phyloP scores from a whole-genome alignment of 805 yeast genomes.

The Candida nemodendra region DNA sequence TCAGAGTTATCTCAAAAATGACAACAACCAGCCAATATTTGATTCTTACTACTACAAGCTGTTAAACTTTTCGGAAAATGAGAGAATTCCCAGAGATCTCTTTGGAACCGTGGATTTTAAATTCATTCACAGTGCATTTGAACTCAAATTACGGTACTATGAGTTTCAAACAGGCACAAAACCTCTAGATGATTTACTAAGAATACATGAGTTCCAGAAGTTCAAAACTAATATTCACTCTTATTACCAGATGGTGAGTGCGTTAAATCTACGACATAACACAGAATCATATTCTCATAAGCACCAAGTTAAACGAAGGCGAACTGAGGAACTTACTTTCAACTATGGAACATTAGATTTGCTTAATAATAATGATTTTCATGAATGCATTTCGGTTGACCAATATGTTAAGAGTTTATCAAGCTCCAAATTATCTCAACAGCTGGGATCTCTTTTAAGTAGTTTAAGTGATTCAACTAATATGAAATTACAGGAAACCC shows the following conservation, averaged over 20 bases:
- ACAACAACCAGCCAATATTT: slow-evolving; percentile 12
- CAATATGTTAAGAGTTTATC: slow-evolving; percentile 13
- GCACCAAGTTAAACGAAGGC: slow-evolving; percentile 10
- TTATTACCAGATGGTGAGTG: slow-evolving; percentile 12
- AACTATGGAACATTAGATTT: slow-evolving; percentile 12
- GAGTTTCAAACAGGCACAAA: slow-evolving; percentile 5
- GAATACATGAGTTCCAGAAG: slow-evolving; percentile 5
- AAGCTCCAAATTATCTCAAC: slow-evolving; percentile 9
- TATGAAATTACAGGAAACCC: background rate
- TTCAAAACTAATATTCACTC: slow-evolving; percentile 9
- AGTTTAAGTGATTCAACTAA: slow-evolving; percentile 11
- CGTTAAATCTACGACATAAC: slow-evolving; percentile 6
- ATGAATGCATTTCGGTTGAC: slow-evolving; percentile 14
- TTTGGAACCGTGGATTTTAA: slow-evolving; percentile 16
- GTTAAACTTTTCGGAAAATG: slow-evolving; percentile 10
- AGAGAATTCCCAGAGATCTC: slow-evolving; percentile 4
- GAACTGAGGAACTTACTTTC: slow-evolving; percentile 9
- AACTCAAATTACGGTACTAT: slow-evolving; percentile 12
- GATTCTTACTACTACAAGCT: slow-evolving; percentile 22
- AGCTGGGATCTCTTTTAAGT: slow-evolving; percentile 18
- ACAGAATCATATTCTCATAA: background rate
- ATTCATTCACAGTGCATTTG: slow-evolving; percentile 7
- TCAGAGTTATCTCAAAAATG: slow-evolving; percentile 12
- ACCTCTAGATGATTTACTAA: slow-evolving; percentile 1
- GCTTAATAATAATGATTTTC: slow-evolving; percentile 6